phyloP scores from a whole-genome alignment of 306 rosid species.

The Parietaria judaica region DNA sequence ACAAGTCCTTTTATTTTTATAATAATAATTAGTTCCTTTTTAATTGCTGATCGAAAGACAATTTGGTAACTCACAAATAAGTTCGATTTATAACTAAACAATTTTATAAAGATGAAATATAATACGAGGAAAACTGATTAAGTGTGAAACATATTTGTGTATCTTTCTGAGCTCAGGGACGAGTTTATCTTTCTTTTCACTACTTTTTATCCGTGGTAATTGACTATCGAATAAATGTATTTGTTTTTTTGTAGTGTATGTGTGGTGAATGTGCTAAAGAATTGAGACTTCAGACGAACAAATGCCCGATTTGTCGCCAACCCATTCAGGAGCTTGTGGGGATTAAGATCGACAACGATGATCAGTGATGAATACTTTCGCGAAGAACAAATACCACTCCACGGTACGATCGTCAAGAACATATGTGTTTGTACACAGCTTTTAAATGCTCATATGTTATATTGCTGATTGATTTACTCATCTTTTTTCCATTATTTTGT shows the following conservation, averaged over 20 bases:
- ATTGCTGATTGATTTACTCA: slow-evolving; percentile 8
- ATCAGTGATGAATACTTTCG: neutral
- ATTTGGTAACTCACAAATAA: no score
- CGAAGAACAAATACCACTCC: no score
- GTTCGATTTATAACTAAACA: no score
- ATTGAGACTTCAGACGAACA: slow-evolving; percentile 61
- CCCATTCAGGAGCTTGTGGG: slow-evolving; percentile 70
- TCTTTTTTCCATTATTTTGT: slow-evolving; percentile 16
- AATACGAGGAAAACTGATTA: no score
- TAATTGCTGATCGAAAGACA: no score
- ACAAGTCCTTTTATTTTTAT: no score
- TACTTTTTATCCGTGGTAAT: slow-evolving; percentile 1
- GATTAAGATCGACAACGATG: slow-evolving; percentile 56
- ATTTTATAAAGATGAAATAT: no score
- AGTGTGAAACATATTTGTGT: no score
- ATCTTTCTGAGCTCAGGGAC: neutral
- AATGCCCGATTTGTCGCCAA: slow-evolving; percentile 92
- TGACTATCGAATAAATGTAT: neutral
- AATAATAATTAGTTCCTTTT: no score
- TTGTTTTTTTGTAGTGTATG: slow-evolving; percentile 52
- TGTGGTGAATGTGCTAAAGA: slow-evolving; percentile 85
- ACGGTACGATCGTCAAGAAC: slow-evolving; percentile 14
- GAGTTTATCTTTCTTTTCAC: neutral
- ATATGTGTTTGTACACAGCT: slow-evolving; percentile 21
- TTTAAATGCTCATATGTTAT: slow-evolving; percentile 33